Evolutionary conservation across 2,329 filamentous ascomycete species (phyloP).

Genomic region (Colletotrichum chlorophyti): DNA sequence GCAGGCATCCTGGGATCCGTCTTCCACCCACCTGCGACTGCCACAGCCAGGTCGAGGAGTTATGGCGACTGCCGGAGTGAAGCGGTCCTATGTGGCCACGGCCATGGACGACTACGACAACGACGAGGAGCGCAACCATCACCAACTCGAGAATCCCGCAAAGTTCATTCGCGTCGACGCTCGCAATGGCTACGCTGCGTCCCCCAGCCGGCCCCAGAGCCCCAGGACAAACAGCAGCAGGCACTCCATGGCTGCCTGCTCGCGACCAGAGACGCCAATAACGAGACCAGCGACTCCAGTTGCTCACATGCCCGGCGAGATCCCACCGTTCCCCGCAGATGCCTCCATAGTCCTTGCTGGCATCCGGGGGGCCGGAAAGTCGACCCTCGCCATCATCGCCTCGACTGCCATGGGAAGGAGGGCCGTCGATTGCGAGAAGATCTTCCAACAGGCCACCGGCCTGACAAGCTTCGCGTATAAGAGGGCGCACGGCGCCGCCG

Average conservation of each 20-base stretch:
- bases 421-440: conserved; percentile 72
- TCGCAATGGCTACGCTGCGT: conserved; percentile 11
- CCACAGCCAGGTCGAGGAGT: conserved; percentile 5
- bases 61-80: conserved; percentile 45
- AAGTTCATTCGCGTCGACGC: conserved; percentile 21
- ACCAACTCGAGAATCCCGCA: conserved; percentile 28
- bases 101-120: conserved; percentile 38
- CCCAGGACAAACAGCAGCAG: conserved; percentile 24
- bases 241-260: conserved; percentile 21
- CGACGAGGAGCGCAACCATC: conserved; percentile 12
- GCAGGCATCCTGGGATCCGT: conserved; percentile 8
- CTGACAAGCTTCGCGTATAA: conserved; percentile 69
- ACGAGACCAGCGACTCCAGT: conserved; percentile 19
- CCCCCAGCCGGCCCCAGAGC: conserved; percentile 20
- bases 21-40: conserved; percentile 7
- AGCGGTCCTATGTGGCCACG: conserved; percentile 45
- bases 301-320: conserved; percentile 19
- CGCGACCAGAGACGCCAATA: conserved; percentile 13
- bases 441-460: conserved; percentile 70
- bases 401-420: conserved; percentile 73
- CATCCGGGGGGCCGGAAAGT: conserved; percentile 77
- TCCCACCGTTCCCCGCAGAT: conserved; percentile 43
- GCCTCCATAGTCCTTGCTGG: conserved; percentile 77
- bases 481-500: conserved; percentile 63
- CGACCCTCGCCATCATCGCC: conserved; percentile 77